Conservation (phyloP, 1,284 basidiomycete genomes). For the Rhodotorula sp. region DNA sequence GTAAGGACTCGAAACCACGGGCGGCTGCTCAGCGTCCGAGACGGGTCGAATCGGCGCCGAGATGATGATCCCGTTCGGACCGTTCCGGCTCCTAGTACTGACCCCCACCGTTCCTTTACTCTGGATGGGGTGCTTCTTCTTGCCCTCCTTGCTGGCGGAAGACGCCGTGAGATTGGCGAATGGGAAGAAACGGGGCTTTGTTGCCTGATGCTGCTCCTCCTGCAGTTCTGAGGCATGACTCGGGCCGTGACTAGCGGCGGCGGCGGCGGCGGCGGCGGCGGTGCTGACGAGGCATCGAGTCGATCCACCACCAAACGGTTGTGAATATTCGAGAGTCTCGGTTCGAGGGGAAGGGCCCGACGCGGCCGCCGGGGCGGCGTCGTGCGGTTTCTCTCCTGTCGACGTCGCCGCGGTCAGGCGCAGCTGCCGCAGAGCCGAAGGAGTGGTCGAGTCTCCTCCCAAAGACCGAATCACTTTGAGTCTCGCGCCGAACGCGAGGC, state of each 20-base stretch:
- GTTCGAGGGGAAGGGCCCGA: no score
- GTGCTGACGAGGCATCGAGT: no score
- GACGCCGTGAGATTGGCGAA: no score
- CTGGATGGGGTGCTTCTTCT: neutral
- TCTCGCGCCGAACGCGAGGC: conserved; percentile 30
- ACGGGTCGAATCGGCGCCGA: conserved; percentile 11
- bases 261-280: no score
- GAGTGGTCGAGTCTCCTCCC: conserved; percentile 25
- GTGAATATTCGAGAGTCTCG: no score
- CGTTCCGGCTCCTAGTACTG: conserved; percentile 12
- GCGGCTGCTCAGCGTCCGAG: neutral
- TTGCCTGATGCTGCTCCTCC: no score
- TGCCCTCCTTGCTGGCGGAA: neutral
- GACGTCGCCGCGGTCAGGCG: conserved; percentile 8
- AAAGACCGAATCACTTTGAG: conserved; percentile 33
- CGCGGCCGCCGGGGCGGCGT: no score
- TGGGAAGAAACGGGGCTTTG: no score
- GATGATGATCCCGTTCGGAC: conserved; percentile 31
- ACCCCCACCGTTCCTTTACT: neutral
- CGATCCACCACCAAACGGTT: no score
- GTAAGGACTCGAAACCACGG: neutral
- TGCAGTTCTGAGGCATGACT: no score
- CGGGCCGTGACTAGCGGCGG: no score
- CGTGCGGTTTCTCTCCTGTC: no score
- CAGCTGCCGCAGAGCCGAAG: conserved; percentile 22